Base-by-base conservation (phyloP, 148 eudicot species). In the Polygonum maritimum region DNA sequence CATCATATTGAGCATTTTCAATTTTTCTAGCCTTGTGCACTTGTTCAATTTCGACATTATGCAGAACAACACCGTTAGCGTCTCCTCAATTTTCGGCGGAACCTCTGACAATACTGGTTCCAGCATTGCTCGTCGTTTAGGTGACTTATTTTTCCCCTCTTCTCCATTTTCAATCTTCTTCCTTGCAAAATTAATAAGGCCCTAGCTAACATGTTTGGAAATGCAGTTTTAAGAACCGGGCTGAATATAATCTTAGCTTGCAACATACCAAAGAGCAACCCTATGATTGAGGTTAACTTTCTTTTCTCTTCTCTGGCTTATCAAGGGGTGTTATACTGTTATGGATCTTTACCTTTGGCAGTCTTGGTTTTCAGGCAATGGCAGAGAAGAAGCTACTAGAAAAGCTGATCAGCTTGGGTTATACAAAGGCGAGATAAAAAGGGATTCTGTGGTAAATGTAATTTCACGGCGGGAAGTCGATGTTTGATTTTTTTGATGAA, bases 31-130 rank as follows among this genome's bases (percentile, higher is more conserved):
- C 63, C 63, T 57, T 57, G 31, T 57, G 33, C 33, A 8, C 2
- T 57, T 57, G 22, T 49, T 63, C 36, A 63, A 26, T 26, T 26
- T 26, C 31, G 31, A 26, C 31, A 26, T 19, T 77, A 70, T 74
- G 71, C 90, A 94, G 95, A 83, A 80, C 82, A 90, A 88, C 73
- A 52, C 84, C 41, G 93, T 91, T 72, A 88, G 97, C 69, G 91
- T 91, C 39, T 81, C 90, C 76, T 82, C 90, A 58, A 77, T 94
- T 77, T 88, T 90, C 62, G 95, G 90, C 48, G 88, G 93, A 62
- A 78, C 88, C 79, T 87, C 97, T 85, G 98, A 94, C 84, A 93
- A 91, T 78, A 86, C 90, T 74, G 98, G 97, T 70, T 85, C 92
- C 74, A 86, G 97, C 79, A 86, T 91, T 75, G 95, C 98, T 72